phyloP scores from a whole-genome alignment of 169 alveolate genomes.

The Perkinsus chesapeaki region DNA sequence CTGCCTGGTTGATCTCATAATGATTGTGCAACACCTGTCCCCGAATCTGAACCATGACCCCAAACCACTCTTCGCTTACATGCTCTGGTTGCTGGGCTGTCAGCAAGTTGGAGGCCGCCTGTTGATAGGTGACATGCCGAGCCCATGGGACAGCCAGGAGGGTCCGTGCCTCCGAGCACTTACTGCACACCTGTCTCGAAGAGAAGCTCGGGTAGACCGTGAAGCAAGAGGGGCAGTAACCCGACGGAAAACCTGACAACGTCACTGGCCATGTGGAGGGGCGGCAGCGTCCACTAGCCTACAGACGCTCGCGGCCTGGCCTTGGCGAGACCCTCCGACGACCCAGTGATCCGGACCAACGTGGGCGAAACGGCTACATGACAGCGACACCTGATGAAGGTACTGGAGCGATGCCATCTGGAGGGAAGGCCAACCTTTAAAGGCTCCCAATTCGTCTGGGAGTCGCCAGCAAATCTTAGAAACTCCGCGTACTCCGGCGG shows the following conservation, averaged over 20 bases:
- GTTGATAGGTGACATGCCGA: neutral
- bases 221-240: neutral
- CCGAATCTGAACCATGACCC: neutral
- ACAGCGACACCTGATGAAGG: neutral
- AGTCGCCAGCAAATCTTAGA: neutral
- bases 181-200: neutral
- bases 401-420: neutral
- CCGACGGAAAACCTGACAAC: neutral
- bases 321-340: neutral
- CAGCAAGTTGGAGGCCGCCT: neutral
- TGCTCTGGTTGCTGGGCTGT: neutral
- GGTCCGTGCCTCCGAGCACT: neutral
- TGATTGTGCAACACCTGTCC: neutral
- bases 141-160: neutral
- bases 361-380: neutral
- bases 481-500: neutral
- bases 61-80: neutral
- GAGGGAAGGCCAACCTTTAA: neutral
- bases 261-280: neutral
- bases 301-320: conserved; percentile 3
- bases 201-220: neutral
- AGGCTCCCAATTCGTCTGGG: neutral
- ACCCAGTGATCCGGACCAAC: neutral
- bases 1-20: neutral
- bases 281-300: neutral